Evolutionary conservation across 495 filamentous ascomycete species (phyloP).

Genomic region (Penicillium silybi): DNA sequence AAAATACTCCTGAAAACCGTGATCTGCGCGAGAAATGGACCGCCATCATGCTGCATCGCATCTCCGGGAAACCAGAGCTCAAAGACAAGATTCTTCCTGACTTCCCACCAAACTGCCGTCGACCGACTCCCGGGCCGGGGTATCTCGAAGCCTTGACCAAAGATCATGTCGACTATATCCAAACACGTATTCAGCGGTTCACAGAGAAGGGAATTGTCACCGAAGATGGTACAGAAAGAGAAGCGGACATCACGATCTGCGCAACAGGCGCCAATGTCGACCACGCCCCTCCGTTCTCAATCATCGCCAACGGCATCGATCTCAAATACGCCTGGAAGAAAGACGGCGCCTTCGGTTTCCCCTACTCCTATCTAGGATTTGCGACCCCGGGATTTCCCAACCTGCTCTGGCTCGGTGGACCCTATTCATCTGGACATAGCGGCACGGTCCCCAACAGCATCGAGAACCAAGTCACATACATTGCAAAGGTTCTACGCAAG

Average conservation of each 20-base stretch:
- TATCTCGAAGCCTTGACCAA: slow-evolving; percentile 67
- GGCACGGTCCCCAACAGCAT: slow-evolving; percentile 50
- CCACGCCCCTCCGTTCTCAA: slow-evolving; percentile 56
- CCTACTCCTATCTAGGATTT: slow-evolving; percentile 62
- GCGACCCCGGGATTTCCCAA: slow-evolving; percentile 65
- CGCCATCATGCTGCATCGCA: slow-evolving; percentile 45
- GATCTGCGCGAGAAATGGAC: slow-evolving; percentile 48
- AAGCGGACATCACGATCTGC: slow-evolving; percentile 61
- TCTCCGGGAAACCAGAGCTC: slow-evolving; percentile 53
- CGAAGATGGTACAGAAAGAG: slow-evolving; percentile 43
- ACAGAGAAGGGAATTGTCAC: slow-evolving; percentile 55
- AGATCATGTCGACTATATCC: slow-evolving; percentile 60
- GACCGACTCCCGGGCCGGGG: slow-evolving; percentile 66
- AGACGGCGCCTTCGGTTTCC: slow-evolving; percentile 52
- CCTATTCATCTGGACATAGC: slow-evolving; percentile 45
- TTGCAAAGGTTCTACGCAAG: slow-evolving; percentile 62
- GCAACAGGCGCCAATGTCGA: slow-evolving; percentile 63
- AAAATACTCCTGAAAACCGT: slow-evolving; percentile 49
- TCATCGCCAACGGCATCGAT: slow-evolving; percentile 48
- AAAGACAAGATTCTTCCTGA: slow-evolving; percentile 55
- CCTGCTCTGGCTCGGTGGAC: slow-evolving; percentile 51
- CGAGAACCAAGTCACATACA: slow-evolving; percentile 57
- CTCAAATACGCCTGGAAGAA: slow-evolving; percentile 48
- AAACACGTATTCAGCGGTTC: slow-evolving; percentile 52
- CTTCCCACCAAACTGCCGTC: slow-evolving; percentile 64